Percentiles rank a stretch among this genome's conserved stretches.
These are phyloP conservation scores for Viola odorata DNA, from an alignment of 345 rosid genomes.

Conservation along the genomic window DNA sequence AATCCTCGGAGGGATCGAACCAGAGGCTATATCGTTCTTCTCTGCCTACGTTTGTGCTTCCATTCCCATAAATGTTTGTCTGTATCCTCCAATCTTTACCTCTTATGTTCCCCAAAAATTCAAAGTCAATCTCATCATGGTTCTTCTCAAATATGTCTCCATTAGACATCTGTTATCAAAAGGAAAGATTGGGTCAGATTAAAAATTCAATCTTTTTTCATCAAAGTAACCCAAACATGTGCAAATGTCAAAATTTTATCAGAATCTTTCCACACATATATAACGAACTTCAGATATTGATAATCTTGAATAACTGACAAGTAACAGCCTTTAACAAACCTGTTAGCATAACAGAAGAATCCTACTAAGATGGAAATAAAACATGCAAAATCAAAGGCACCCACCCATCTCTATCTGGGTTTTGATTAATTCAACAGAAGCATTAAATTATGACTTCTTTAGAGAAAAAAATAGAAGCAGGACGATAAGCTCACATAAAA, in stretches of 20 bases:
- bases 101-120: conserved; percentile 95
- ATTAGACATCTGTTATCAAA: conserved; percentile 71
- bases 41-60: conserved; percentile 81
- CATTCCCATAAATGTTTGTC: conserved; percentile 91
- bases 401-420: conserved; percentile 1
- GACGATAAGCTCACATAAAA: conserved; percentile 68
- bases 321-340: no score
- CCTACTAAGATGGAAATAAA: background rate
- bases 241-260: no score
- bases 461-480: background rate
- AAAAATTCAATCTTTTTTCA: background rate
- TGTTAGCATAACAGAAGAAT: background rate
- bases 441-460: background rate
- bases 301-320: no score
- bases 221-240: background rate
- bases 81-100: conserved; percentile 99
- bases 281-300: no score
- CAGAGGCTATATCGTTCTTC: conserved; percentile 96
- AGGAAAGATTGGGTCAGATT: background rate
- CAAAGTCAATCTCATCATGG: conserved; percentile 97
- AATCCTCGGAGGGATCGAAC: conserved; percentile 96
- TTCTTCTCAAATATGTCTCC: conserved; percentile 90
- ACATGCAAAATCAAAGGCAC: background rate
- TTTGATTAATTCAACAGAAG: background rate
- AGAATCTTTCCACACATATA: no score